These are phyloP conservation scores for Eucalyptus sp. DNA, from an alignment of 345 rosid genomes.

Conservation along the genomic window DNA sequence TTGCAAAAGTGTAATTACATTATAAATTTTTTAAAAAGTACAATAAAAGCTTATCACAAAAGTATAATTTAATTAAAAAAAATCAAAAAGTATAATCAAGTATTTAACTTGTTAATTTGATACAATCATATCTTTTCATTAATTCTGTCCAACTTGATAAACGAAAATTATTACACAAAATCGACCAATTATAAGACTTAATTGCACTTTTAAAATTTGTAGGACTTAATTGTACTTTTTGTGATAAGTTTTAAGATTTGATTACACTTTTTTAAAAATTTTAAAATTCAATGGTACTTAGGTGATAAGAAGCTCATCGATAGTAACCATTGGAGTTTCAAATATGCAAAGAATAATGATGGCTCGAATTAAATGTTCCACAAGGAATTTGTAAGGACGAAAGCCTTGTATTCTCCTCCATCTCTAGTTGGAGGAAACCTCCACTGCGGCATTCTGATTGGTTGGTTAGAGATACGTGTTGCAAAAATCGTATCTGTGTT, in stretches of 20 bases:
- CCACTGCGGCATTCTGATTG: background rate
- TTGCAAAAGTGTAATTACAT: accelerated
- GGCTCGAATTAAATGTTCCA: background rate
- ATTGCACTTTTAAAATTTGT: accelerated
- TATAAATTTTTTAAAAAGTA: accelerated
- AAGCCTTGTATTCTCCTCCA: background rate
- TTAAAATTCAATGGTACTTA: accelerated
- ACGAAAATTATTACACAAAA: background rate
- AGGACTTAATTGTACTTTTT: accelerated
- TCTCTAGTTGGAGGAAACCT: background rate
- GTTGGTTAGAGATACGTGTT: background rate
- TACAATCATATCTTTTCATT: accelerated
- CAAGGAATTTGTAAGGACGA: background rate
- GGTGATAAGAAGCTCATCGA: accelerated
- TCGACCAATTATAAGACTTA: accelerated
- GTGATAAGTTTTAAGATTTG: accelerated
- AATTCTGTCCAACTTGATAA: background rate
- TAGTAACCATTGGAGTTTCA: accelerated
- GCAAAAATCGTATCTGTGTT: background rate
- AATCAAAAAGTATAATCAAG: accelerated
- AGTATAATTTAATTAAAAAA: accelerated
- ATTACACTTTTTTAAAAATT: accelerated
- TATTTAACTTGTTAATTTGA: background rate
- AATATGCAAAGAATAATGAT: accelerated
- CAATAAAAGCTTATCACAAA: no score